Evolutionary conservation across 2,329 filamentous ascomycete species (phyloP), one percentile per base, ranked within the genome.

Genomic region (Colletotrichum caudatum): DNA sequence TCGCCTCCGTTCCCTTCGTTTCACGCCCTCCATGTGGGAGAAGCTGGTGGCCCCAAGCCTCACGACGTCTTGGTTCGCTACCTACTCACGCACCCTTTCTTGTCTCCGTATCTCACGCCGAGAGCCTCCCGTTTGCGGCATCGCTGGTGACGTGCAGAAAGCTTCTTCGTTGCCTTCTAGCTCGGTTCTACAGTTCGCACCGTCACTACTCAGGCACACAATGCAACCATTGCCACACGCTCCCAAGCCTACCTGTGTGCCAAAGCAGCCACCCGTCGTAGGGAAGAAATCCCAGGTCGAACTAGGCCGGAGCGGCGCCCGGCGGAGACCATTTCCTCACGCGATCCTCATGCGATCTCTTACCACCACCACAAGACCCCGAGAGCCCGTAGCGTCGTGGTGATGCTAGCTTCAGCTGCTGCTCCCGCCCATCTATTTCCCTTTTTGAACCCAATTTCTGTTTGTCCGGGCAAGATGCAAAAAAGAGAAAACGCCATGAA

Each of bases 161-260:
- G n/a, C 69, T 71, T 71, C 65, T 64, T 64, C 62, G 67, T 64
- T 39, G 69, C 59, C 69, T 71, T 71, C 69, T 71, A 71, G 65
- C 65, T 59, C 37, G 29, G 29, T 69, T 69, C 69, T 64, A 26
- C 37, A 46, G 54, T 26, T 37, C 14, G 60, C 44, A 26, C 64
- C 39, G 16, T 63, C 60, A 26, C 44, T 20, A 11, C 59, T 48
- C 44, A 62, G 44, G 46, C 33, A 51, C 44, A 39, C 29, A n/a
- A 44, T 50, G 20, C 53, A 35, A 23, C 11, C 53, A 57, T 39
- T n/a, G 33, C 18, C 35, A 57, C 53, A 51, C n/a, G 33, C 59
- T 39, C n/a, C 59, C 12, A 50, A 48, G 29, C 29, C 29, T 29
- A 29, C 33, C 16, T 39, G 11, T 37, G 14, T 18, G 3, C 59